These are phyloP conservation scores for Ramaria rubella DNA, from an alignment of 768 basidiomycete species.

Conservation along the genomic window DNA sequence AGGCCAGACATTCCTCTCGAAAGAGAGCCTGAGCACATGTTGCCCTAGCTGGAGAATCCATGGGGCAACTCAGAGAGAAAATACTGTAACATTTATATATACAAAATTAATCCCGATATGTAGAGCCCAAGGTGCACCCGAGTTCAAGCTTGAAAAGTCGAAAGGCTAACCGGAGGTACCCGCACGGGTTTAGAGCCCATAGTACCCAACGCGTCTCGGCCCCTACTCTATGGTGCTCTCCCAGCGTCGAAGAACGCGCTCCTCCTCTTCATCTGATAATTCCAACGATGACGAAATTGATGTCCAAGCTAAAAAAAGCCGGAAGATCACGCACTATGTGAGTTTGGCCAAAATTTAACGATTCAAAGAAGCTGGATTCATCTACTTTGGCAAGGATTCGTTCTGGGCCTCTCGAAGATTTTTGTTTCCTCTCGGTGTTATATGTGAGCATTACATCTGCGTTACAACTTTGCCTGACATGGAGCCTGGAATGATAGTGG, in stretches of 20 bases:
- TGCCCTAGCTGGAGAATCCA: no score
- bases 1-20: no score
- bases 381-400: neutral
- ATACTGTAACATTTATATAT: no score
- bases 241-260: neutral
- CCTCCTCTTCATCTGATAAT: neutral
- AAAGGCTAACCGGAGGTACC: no score
- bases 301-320: neutral
- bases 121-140: no score
- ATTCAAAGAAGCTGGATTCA: neutral
- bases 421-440: constrained; percentile 67
- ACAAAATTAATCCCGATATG: no score
- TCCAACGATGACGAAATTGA: neutral
- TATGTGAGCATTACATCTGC: constrained; percentile 36
- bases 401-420: constrained; percentile 34
- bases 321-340: neutral
- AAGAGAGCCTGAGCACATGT: no score
- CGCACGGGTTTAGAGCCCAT: neutral
- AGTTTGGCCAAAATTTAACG: neutral
- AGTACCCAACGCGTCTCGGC: neutral
- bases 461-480: neutral
- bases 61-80: no score
- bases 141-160: no score
- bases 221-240: neutral
- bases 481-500: neutral